Conservation (phyloP, 148 eudicot genomes). For the Limonium bicolor region DNA sequence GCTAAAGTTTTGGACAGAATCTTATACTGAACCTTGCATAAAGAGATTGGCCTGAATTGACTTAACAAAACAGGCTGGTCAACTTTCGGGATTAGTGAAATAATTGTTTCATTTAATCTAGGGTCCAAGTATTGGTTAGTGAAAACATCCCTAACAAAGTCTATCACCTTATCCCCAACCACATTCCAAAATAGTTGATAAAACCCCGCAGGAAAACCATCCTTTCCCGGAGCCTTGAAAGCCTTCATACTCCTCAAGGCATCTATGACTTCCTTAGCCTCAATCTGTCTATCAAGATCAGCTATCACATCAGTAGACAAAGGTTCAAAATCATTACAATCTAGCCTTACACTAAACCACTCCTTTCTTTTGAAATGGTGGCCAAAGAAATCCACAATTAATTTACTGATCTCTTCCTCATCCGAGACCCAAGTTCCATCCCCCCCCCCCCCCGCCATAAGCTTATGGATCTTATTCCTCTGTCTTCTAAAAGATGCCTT, state of each 20-base stretch:
- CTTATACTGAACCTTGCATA: neutral
- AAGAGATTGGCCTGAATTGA: neutral
- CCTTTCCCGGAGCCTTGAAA: neutral
- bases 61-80: neutral
- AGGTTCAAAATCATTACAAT: too few species aligned
- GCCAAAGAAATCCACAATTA: too few species aligned
- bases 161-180: neutral
- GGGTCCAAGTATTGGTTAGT: neutral
- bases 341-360: too few species aligned
- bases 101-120: neutral
- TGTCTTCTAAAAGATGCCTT: too few species aligned
- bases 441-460: too few species aligned
- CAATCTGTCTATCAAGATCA: neutral
- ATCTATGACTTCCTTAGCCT: neutral
- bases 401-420: too few species aligned
- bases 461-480: too few species aligned
- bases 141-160: neutral
- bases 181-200: neutral
- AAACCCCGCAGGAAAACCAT: neutral
- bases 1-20: neutral
- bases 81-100: neutral
- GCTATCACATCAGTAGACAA: too few species aligned
- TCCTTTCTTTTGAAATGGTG: too few species aligned
- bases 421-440: too few species aligned
- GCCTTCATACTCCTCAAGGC: neutral